These are phyloP conservation scores for Saccharomycopsis crataegensis DNA, from an alignment of 1,139 yeast species.

Conservation along the genomic window DNA sequence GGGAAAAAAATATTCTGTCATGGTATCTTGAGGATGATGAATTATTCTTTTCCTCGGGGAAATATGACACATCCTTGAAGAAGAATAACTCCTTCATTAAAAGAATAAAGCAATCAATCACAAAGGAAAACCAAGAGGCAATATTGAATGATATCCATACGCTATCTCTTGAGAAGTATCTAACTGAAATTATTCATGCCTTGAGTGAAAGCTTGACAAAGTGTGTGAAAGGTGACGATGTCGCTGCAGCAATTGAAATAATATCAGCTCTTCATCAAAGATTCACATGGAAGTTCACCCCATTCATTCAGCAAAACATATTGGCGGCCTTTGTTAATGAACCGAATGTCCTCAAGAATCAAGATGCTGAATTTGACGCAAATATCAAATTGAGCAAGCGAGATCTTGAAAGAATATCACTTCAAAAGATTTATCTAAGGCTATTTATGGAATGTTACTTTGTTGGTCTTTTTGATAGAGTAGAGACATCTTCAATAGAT, in stretches of 20 bases:
- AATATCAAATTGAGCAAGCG: conserved; percentile 35
- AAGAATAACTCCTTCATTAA: conserved; percentile 79
- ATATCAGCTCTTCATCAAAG: conserved; percentile 74
- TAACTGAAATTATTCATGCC: conserved; percentile 62
- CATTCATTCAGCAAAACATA: conserved; percentile 41
- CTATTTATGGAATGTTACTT: conserved; percentile 56
- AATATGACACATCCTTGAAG: conserved; percentile 71
- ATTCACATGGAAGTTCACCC: conserved; percentile 48
- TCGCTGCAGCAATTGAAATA: conserved; percentile 58
- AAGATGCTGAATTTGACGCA: neutral
- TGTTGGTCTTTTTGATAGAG: conserved; percentile 47
- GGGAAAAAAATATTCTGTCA: conserved; percentile 29
- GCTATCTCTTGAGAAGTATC: conserved; percentile 66
- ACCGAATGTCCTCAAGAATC: neutral
- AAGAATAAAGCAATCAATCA: conserved; percentile 53
- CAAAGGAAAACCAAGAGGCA: conserved; percentile 36
- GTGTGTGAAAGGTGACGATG: conserved; percentile 50
- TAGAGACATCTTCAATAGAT: conserved; percentile 31
- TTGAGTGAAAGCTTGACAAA: conserved; percentile 56
- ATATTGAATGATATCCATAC: conserved; percentile 56
- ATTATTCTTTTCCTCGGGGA: conserved; percentile 25
- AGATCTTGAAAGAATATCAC: conserved; percentile 34
- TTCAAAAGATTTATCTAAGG: conserved; percentile 45
- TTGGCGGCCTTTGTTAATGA: conserved; percentile 33
- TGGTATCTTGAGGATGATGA: conserved; percentile 30